phyloP scores from a whole-genome alignment of 805 yeast genomes.

The Myxozyma nipponensis region DNA sequence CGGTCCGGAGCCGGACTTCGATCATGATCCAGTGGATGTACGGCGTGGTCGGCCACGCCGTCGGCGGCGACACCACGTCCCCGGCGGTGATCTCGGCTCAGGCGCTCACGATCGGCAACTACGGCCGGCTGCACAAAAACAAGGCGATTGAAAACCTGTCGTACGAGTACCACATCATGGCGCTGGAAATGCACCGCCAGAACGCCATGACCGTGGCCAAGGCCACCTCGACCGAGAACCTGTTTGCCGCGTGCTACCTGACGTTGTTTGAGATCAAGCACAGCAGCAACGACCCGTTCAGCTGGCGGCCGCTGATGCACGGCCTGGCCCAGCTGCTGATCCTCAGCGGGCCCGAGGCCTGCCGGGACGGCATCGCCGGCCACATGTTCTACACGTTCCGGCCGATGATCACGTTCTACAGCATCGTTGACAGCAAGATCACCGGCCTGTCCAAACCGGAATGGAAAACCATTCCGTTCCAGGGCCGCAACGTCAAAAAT shows the following conservation, averaged over 20 bases:
- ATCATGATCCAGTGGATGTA: not conserved
- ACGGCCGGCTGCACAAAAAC: not conserved
- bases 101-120: not conserved
- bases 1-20: too few species aligned
- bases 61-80: not conserved
- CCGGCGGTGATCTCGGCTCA: not conserved
- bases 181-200: not conserved
- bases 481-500: not conserved
- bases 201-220: not conserved
- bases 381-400: conserved; percentile 1
- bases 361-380: conserved; percentile 1
- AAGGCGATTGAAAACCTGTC: not conserved
- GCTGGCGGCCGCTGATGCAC: conserved; percentile 1
- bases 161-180: not conserved
- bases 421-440: not conserved
- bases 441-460: not conserved
- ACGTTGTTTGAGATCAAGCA: not conserved
- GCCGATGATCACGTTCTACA: not conserved
- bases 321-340: conserved; percentile 5
- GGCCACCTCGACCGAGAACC: not conserved
- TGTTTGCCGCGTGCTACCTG: not conserved
- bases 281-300: not conserved
- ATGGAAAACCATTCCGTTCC: conserved; percentile 10
- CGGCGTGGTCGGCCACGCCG: not conserved
- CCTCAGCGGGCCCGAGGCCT: conserved; percentile 8